Evolutionary conservation across 2,329 filamentous ascomycete genomes (phyloP).

Genomic region (Epichloe gansuensis): DNA sequence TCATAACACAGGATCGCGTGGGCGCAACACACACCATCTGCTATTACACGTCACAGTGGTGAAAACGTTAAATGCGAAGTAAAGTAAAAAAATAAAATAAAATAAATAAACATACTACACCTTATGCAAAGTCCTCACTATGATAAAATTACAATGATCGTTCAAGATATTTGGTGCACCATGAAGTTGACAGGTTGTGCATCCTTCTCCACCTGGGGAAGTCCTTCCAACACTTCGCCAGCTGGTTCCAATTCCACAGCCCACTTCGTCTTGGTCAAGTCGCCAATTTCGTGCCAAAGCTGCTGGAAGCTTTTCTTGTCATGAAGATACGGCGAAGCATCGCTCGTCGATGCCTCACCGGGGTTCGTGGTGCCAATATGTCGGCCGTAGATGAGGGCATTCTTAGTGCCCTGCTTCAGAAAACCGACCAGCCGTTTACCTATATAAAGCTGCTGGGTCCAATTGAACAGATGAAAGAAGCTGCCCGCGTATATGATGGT

Average conservation of each 20-base stretch:
- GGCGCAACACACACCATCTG: too few species aligned
- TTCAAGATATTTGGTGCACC: conserved; percentile 19
- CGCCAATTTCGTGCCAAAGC: conserved; percentile 41
- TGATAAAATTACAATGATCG: neutral
- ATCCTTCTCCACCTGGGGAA: conserved; percentile 15
- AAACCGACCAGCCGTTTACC: conserved; percentile 32
- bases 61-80: neutral
- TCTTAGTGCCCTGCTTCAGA: conserved; percentile 28
- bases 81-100: neutral
- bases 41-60: too few species aligned
- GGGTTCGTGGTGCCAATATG: conserved; percentile 30
- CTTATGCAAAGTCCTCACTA: neutral
- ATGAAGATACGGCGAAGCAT: conserved; percentile 30
- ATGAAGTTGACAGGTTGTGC: conserved; percentile 21
- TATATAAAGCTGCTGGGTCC: conserved; percentile 32
- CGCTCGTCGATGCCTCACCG: conserved; percentile 10
- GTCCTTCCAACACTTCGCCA: conserved; percentile 12
- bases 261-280: conserved; percentile 36
- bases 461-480: conserved; percentile 38
- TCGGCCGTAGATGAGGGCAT: conserved; percentile 37
- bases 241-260: conserved; percentile 27
- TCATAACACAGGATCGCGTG: too few species aligned
- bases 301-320: conserved; percentile 35
- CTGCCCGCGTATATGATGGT: conserved; percentile 36
- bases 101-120: neutral